Percentiles rank a stretch among this genome's conserved stretches.
phyloP scores from a whole-genome alignment of 805 yeast genomes.

The Saccharomycopsis fodiens region DNA sequence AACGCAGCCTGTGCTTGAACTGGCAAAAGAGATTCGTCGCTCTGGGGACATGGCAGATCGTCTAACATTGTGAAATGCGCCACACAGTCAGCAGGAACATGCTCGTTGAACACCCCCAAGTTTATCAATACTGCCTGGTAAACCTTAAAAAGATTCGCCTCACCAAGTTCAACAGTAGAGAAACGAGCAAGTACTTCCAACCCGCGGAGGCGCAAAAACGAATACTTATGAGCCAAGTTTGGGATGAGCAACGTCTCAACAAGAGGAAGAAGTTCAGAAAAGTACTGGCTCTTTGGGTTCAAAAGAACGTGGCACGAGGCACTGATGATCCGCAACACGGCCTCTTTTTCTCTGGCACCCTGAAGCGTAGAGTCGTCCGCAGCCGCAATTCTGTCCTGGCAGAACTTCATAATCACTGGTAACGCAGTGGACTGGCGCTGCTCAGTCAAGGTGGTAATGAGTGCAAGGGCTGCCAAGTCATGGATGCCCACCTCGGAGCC shows the following conservation, averaged over 20 bases:
- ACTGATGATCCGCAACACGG: slow-evolving; percentile 73
- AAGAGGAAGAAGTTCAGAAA: slow-evolving; percentile 59
- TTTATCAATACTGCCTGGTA: slow-evolving; percentile 31
- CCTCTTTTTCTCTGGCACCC: slow-evolving; percentile 63
- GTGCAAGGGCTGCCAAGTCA: slow-evolving; percentile 70
- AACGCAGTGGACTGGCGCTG: slow-evolving; percentile 57
- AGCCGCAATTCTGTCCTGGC: slow-evolving; percentile 39
- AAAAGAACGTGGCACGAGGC: slow-evolving; percentile 55
- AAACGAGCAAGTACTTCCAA: slow-evolving; percentile 60
- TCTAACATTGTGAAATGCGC: slow-evolving; percentile 8
- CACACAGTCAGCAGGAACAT: neutral
- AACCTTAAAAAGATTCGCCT: slow-evolving; percentile 26
- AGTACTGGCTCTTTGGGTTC: slow-evolving; percentile 43
- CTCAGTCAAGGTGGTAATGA: slow-evolving; percentile 63
- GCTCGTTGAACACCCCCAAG: slow-evolving; percentile 7
- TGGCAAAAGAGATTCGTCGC: slow-evolving; percentile 51
- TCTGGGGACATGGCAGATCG: slow-evolving; percentile 22
- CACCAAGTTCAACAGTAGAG: slow-evolving; percentile 48
- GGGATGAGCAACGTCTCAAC: slow-evolving; percentile 62
- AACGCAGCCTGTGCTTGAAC: slow-evolving; percentile 79
- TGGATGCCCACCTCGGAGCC: slow-evolving; percentile 43
- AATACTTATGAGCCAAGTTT: slow-evolving; percentile 50
- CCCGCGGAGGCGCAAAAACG: slow-evolving; percentile 71
- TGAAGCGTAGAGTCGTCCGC: slow-evolving; percentile 35
- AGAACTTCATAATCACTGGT: slow-evolving; percentile 53